A percentile compares a stretch with the other conserved stretches of the same genome.
phyloP scores from a whole-genome alignment of 176 grass and related monocot species.

The Olyra latifolia region DNA sequence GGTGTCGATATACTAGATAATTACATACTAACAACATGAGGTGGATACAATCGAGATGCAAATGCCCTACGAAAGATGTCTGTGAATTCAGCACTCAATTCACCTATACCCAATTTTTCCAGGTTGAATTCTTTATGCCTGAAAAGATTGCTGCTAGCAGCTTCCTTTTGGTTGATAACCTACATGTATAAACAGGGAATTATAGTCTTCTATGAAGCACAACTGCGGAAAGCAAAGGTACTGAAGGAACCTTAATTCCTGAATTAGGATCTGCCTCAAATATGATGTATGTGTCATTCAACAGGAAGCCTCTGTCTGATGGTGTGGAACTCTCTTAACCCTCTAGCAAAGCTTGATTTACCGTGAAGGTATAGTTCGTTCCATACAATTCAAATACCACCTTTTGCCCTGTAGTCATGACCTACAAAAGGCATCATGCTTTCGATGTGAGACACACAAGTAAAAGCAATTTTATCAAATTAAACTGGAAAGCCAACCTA shows the following conservation, averaged over 20 bases:
- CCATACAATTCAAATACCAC: conserved; percentile 93
- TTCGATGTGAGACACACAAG: neutral
- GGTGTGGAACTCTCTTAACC: conserved; percentile 73
- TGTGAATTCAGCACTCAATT: conserved; percentile 78
- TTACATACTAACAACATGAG: conserved; percentile 73
- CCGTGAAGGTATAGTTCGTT: conserved; percentile 86
- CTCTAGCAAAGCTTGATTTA: conserved; percentile 87
- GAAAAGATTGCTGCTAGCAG: conserved; percentile 96
- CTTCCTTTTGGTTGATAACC: conserved; percentile 90
- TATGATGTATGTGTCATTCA: conserved; percentile 83
- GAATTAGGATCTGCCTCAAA: conserved; percentile 91
- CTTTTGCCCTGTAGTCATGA: conserved; percentile 83
- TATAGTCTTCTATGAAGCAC: neutral
- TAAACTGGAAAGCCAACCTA: neutral
- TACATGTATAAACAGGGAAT: conserved; percentile 39
- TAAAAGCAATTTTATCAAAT: neutral
- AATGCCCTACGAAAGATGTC: conserved; percentile 98
- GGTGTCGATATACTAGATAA: too few relatives aligned
- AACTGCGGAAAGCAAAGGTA: neutral
- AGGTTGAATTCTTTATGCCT: conserved; percentile 94
- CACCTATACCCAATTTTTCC: conserved; percentile 93
- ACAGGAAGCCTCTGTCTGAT: conserved; percentile 76
- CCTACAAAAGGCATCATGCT: conserved; percentile 42
- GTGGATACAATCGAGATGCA: conserved; percentile 90
- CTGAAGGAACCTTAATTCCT: conserved; percentile 81